Conservation (phyloP, 2,329 filamentous ascomycete species). For the Ophiostoma himal-ulmi region DNA sequence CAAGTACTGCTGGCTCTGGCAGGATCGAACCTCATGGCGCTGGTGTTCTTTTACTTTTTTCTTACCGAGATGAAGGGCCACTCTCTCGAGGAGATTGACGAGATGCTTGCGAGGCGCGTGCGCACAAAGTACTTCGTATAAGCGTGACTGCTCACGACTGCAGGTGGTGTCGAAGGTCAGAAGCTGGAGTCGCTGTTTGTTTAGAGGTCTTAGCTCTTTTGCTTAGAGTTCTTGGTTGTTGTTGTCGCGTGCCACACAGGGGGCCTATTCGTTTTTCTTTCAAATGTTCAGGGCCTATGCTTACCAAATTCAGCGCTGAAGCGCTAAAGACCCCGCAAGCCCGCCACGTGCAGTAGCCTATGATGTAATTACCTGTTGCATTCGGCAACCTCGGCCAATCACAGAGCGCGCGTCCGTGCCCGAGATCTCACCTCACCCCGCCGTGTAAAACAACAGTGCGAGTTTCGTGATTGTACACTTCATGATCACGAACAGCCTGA, state of each 20-base stretch:
- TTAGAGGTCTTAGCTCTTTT: neutral
- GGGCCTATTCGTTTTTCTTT: too few species aligned
- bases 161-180: neutral
- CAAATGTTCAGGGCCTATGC: too few species aligned
- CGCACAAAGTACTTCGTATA: neutral
- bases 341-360: neutral
- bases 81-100: slow-evolving; percentile 1
- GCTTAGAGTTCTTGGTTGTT: too few species aligned
- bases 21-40: neutral
- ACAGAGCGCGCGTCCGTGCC: neutral
- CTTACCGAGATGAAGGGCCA: neutral
- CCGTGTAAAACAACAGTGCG: slow-evolving; percentile 5
- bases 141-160: neutral
- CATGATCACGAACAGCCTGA: neutral
- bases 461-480: neutral
- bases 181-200: neutral
- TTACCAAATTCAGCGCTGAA: neutral
- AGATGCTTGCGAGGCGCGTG: neutral
- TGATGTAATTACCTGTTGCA: slow-evolving; percentile 4
- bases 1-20: neutral
- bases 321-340: neutral
- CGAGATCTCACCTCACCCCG: neutral
- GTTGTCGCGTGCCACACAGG: too few species aligned
- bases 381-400: neutral
- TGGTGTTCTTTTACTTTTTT: neutral